A percentile compares a stretch with the other conserved stretches of the same genome.
phyloP scores from a whole-genome alignment of 148 eudicot species.

The Cornus kousa region DNA sequence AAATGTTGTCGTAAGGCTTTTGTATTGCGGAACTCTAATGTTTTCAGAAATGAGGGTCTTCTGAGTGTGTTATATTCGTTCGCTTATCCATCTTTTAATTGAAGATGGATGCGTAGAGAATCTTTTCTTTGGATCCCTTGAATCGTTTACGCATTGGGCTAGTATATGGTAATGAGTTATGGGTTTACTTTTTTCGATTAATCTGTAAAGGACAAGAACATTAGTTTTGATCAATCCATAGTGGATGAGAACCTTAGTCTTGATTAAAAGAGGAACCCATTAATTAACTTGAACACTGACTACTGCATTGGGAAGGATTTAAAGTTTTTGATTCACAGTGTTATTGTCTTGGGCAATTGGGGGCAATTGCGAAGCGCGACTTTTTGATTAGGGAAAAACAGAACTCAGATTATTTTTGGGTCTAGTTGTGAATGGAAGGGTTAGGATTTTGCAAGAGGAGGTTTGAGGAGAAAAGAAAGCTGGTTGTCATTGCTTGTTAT shows the following conservation, averaged over 20 bases:
- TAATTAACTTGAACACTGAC: too few species aligned
- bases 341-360: neutral
- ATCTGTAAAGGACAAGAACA: constrained; percentile 2
- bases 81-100: constrained; percentile 17
- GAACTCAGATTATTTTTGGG: neutral
- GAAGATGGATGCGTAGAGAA: constrained; percentile 22
- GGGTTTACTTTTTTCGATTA: neutral
- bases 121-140: neutral
- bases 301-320: neutral
- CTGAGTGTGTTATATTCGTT: constrained; percentile 11
- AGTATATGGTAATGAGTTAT: neutral
- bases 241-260: too few species aligned
- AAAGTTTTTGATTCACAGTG: too few species aligned
- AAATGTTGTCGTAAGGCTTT: neutral
- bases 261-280: too few species aligned
- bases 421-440: neutral
- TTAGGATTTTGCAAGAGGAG: neutral
- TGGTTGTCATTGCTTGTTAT: constrained; percentile 15
- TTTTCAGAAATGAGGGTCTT: constrained; percentile 14
- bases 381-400: neutral
- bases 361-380: neutral
- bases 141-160: neutral
- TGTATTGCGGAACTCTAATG: neutral
- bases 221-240: too few species aligned
- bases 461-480: constrained; percentile 7